These are phyloP conservation scores for Magnusiomyces tetraspermus DNA, from an alignment of 1,139 yeast species.

Conservation along the genomic window DNA sequence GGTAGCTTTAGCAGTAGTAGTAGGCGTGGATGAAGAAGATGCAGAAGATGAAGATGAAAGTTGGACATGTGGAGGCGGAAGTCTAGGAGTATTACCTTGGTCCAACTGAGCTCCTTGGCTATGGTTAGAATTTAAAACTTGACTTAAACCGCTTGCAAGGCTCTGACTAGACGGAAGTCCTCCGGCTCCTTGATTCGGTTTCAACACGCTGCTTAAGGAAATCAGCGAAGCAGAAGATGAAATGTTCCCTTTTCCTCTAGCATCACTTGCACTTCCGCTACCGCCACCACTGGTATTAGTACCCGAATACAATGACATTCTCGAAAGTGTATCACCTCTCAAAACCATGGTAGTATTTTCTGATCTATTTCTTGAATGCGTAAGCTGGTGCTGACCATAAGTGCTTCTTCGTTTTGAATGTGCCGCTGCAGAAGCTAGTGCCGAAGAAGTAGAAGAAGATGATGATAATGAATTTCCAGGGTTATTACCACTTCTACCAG, in stretches of 20 bases:
- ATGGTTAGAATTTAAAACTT: background rate
- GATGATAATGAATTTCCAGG: background rate
- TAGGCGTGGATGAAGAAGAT: background rate
- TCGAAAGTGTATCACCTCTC: slow-evolving; percentile 13
- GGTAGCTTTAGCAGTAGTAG: background rate
- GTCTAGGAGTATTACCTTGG: background rate
- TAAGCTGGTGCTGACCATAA: too few species aligned
- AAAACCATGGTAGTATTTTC: slow-evolving; percentile 15
- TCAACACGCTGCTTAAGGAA: slow-evolving; percentile 4
- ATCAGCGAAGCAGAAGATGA: slow-evolving; percentile 3
- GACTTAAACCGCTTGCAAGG: background rate
- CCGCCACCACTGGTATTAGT: slow-evolving; percentile 6
- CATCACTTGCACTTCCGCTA: too few species aligned
- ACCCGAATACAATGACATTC: slow-evolving; percentile 14
- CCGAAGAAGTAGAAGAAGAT: background rate
- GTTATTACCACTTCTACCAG: too few species aligned
- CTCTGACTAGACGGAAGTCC: background rate
- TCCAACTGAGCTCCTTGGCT: background rate
- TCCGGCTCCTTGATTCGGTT: background rate
- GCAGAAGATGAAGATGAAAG: background rate
- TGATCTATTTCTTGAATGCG: slow-evolving; percentile 16
- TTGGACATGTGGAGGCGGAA: background rate
- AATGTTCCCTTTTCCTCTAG: too few species aligned
- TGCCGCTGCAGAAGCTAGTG: slow-evolving; percentile 11
- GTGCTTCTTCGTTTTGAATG: slow-evolving; percentile 12